phyloP scores from a whole-genome alignment of 257 asterid genomes.

The Nicotiana paniculata region DNA sequence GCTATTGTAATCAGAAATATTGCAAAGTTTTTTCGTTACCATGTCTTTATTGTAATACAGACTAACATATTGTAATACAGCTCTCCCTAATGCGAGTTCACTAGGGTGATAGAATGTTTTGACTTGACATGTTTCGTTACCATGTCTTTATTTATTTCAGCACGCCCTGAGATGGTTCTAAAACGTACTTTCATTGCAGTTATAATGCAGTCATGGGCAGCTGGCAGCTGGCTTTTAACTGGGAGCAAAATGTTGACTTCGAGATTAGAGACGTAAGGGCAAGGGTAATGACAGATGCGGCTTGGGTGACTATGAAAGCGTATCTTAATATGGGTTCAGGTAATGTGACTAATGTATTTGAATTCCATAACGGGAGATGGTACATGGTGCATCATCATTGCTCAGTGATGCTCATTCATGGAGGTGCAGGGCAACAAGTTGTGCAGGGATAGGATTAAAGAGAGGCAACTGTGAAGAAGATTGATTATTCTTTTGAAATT shows the following conservation, averaged over 20 bases:
- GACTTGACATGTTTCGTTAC: neutral
- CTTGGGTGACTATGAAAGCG: slow-evolving; percentile 97
- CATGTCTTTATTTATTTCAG: neutral
- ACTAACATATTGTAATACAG: neutral
- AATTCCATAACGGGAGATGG: slow-evolving; percentile 84
- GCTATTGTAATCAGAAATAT: neutral
- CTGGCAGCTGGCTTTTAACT: slow-evolving; percentile 74
- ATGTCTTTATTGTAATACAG: neutral
- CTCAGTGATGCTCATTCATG: slow-evolving; percentile 48
- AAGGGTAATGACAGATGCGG: slow-evolving; percentile 62
- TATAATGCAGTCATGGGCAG: slow-evolving; percentile 76
- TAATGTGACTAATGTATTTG: slow-evolving; percentile 58
- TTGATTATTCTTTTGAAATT: slow-evolving; percentile 26
- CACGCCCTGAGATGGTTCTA: neutral
- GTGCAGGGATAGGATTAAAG: slow-evolving; percentile 31
- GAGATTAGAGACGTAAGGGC: slow-evolving; percentile 67
- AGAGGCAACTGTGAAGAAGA: slow-evolving; percentile 13
- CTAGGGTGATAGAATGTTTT: neutral
- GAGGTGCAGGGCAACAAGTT: slow-evolving; percentile 47
- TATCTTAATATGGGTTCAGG: slow-evolving; percentile 43
- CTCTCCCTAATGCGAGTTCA: neutral
- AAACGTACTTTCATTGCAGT: slow-evolving; percentile 25
- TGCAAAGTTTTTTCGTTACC: neutral
- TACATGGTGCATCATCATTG: slow-evolving; percentile 93
- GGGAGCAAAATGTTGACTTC: slow-evolving; percentile 72